These are phyloP conservation scores for Neocucurbitaria cava DNA, from an alignment of 2,329 filamentous ascomycete species.

Conservation along the genomic window DNA sequence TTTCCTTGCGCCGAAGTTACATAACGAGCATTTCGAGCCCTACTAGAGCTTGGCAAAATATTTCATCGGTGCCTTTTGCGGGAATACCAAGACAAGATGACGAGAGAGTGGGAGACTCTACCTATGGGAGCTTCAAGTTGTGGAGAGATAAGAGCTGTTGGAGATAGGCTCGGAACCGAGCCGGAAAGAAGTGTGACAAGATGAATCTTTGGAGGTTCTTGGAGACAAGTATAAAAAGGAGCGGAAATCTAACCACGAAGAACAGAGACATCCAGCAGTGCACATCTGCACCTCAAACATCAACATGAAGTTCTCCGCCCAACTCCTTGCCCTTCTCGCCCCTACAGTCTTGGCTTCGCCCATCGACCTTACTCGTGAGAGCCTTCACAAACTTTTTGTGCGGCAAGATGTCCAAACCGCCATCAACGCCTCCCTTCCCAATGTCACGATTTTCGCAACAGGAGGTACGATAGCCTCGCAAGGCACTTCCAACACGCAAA, in stretches of 20 bases:
- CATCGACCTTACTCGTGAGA: constrained; percentile 21
- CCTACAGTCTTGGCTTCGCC: constrained; percentile 29
- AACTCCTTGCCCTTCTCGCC: constrained; percentile 29
- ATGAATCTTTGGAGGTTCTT: not conserved
- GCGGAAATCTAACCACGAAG: not conserved
- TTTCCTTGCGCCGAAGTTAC: not conserved
- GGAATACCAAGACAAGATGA: constrained; percentile 10
- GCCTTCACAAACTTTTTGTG: constrained; percentile 29
- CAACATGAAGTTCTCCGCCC: constrained; percentile 31
- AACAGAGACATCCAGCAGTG: not conserved
- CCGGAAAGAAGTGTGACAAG: constrained; percentile 1
- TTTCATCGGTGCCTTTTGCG: not conserved
- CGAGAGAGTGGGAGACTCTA: constrained; percentile 1
- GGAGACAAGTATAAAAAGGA: constrained; percentile 5
- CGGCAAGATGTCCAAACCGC: constrained; percentile 42
- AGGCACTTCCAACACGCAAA: constrained; percentile 59
- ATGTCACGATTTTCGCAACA: constrained; percentile 64
- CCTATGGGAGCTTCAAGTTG: not conserved
- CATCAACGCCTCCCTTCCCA: constrained; percentile 58
- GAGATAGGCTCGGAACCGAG: constrained; percentile 8
- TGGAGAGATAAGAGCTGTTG: constrained; percentile 10
- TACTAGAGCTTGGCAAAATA: constrained; percentile 1
- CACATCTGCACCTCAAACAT: not conserved
- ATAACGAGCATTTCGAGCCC: constrained; percentile 4
- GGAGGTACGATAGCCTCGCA: constrained; percentile 67